phyloP scores from a whole-genome alignment of 495 filamentous ascomycete genomes.

The Penicillium chermesinum region DNA sequence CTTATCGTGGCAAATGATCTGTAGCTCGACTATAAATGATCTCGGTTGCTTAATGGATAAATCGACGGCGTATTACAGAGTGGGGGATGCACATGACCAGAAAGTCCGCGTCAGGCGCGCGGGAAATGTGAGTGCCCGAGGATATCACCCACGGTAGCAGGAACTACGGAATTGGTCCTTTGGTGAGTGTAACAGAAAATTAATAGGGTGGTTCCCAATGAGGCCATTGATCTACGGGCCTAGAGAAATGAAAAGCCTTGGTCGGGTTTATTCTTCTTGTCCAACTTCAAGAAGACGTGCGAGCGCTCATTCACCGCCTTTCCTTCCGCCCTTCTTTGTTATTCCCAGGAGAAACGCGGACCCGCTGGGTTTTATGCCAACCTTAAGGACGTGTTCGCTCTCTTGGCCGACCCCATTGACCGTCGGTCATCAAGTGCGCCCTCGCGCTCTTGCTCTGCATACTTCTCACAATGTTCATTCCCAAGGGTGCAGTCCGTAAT shows the following conservation, averaged over 20 bases:
- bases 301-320: constrained; percentile 16
- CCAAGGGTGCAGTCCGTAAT: constrained; percentile 50
- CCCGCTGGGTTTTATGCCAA: neutral
- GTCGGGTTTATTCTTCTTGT: too few species aligned
- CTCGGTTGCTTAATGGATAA: too few species aligned
- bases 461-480: constrained; percentile 55
- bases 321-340: constrained; percentile 4
- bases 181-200: too few species aligned
- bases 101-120: neutral
- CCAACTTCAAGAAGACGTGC: too few species aligned
- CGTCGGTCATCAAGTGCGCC: constrained; percentile 7
- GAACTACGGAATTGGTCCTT: too few species aligned
- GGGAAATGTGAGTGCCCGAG: too few species aligned
- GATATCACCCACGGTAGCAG: too few species aligned
- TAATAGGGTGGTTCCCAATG: too few species aligned
- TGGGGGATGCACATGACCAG: neutral
- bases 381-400: neutral
- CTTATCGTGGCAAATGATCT: too few species aligned
- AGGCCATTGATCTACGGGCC: too few species aligned
- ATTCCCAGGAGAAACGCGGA: constrained; percentile 7
- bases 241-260: too few species aligned
- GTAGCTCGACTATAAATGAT: too few species aligned
- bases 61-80: neutral
- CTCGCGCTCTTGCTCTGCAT: neutral
- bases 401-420: constrained; percentile 3